phyloP scores from a whole-genome alignment of 257 asterid species.

The Capsicum chinense region DNA sequence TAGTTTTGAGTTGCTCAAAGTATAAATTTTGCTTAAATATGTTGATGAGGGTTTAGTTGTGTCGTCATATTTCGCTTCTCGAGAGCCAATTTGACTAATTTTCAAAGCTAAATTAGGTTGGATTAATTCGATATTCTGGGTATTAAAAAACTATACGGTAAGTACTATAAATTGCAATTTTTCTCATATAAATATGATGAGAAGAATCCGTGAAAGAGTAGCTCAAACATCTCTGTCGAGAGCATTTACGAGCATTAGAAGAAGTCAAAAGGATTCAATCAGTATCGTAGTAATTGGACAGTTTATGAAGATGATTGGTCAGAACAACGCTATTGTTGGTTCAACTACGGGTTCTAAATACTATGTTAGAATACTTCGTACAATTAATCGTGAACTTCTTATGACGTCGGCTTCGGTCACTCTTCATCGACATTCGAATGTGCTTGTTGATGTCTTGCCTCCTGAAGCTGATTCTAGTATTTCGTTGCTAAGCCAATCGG shows the following conservation, averaged over 20 bases:
- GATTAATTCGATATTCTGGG: too few species aligned
- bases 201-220: conserved; percentile 84
- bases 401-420: conserved; percentile 86
- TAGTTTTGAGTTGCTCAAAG: background rate
- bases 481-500: conserved; percentile 82
- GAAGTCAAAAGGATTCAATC: conserved; percentile 71
- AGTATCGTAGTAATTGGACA: conserved; percentile 82
- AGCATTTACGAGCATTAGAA: too few species aligned
- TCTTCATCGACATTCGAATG: conserved; percentile 77
- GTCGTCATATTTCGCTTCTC: too few species aligned
- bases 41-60: conserved; percentile 14
- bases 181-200: background rate
- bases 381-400: conserved; percentile 74
- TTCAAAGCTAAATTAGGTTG: too few species aligned
- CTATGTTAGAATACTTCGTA: conserved; percentile 72
- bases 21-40: background rate
- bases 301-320: conserved; percentile 92
- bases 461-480: conserved; percentile 88
- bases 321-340: conserved; percentile 79
- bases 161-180: too few species aligned
- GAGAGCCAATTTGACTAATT: too few species aligned
- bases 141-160: too few species aligned
- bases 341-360: conserved; percentile 85
- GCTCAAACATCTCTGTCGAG: conserved; percentile 37
- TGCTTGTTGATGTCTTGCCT: conserved; percentile 80